These are phyloP conservation scores for Coprinellus micaceus DNA, from an alignment of 768 basidiomycete species.

Conservation along the genomic window DNA sequence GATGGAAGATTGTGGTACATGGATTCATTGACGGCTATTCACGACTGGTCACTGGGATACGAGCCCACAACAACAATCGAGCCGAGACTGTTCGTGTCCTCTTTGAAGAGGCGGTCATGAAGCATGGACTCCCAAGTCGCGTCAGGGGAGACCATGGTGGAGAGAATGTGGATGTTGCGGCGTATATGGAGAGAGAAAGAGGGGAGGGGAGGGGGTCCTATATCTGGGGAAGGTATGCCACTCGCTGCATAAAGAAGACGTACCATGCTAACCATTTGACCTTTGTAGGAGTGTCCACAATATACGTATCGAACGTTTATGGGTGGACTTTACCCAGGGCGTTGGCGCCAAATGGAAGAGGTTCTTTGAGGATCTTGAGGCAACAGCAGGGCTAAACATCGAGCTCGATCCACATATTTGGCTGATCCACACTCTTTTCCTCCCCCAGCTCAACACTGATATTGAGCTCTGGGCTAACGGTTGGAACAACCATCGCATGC, in stretches of 20 bases:
- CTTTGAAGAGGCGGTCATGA: constrained; percentile 22
- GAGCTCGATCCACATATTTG: constrained; percentile 31
- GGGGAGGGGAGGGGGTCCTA: constrained; percentile 29
- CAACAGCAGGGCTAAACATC: constrained; percentile 22
- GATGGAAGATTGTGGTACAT: constrained; percentile 35
- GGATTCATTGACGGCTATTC: constrained; percentile 42
- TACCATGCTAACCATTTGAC: neutral
- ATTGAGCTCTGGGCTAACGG: constrained; percentile 24
- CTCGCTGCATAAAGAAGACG: neutral
- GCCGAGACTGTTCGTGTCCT: constrained; percentile 35
- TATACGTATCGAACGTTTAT: constrained; percentile 35
- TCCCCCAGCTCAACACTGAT: constrained; percentile 28
- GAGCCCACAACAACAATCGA: constrained; percentile 37
- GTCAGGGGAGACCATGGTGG: constrained; percentile 30
- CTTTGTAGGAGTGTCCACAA: constrained; percentile 36
- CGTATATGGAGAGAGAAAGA: constrained; percentile 21
- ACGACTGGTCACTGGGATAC: constrained; percentile 30
- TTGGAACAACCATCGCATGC: constrained; percentile 35
- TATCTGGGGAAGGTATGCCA: constrained; percentile 32
- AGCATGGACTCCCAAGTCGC: constrained; percentile 30
- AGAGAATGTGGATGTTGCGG: constrained; percentile 31
- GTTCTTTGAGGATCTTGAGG: constrained; percentile 35
- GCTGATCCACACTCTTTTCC: constrained; percentile 37
- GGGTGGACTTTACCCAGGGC: constrained; percentile 33
- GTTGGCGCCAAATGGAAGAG: constrained; percentile 36